Conservation (phyloP, 441 rosid genomes). For the Croton laevigatus region DNA sequence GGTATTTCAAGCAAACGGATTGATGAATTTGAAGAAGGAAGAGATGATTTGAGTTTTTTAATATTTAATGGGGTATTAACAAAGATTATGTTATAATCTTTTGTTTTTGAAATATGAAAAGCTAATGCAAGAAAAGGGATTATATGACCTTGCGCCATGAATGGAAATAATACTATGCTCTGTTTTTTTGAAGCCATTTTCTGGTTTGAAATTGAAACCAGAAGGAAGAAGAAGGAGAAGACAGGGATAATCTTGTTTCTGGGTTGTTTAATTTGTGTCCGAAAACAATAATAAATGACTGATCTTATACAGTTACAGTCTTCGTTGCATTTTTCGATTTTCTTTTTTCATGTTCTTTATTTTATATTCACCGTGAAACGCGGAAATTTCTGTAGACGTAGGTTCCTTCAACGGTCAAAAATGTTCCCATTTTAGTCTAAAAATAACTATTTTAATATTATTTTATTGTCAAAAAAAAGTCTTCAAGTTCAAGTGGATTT, state of each 20-base stretch:
- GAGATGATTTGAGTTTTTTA: constrained; percentile 39
- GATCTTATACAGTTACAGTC: too few species aligned
- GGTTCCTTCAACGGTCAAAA: too few species aligned
- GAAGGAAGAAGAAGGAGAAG: not conserved
- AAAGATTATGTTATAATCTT: constrained; percentile 31
- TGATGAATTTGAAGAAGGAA: constrained; percentile 38
- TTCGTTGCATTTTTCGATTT: too few species aligned
- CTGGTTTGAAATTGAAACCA: too few species aligned
- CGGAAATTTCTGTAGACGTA: too few species aligned
- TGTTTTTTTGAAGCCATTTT: constrained; percentile 28
- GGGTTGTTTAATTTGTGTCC: not conserved
- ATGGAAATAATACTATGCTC: constrained; percentile 56
- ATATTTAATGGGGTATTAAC: constrained; percentile 66
- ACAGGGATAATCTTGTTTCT: not conserved
- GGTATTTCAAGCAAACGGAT: constrained; percentile 51
- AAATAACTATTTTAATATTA: too few species aligned
- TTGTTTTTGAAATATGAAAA: constrained; percentile 45
- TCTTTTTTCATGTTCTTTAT: too few species aligned
- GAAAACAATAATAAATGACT: not conserved
- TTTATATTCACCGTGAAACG: too few species aligned
- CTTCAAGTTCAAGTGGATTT: too few species aligned
- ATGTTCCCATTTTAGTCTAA: too few species aligned
- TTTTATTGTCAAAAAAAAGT: too few species aligned
- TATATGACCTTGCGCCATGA: constrained; percentile 87
- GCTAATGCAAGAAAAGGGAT: constrained; percentile 72